These are phyloP conservation scores for Zasmidium cellare DNA, from an alignment of 2,329 filamentous ascomycete genomes.

Conservation along the genomic window DNA sequence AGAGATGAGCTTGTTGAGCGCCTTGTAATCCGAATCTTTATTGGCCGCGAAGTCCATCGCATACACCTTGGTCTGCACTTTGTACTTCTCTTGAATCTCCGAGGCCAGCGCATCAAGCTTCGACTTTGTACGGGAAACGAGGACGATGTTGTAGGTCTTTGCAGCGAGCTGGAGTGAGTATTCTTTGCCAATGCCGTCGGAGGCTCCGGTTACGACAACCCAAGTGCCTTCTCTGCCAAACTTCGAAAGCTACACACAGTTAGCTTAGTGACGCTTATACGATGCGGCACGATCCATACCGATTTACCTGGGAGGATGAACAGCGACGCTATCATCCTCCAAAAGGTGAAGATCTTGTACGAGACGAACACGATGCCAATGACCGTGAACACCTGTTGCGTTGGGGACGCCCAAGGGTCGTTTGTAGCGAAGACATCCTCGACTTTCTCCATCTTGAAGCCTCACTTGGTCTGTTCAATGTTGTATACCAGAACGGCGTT, in stretches of 20 bases:
- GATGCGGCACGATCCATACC: constrained; percentile 33
- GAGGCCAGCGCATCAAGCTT: constrained; percentile 78
- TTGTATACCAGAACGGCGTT: neutral
- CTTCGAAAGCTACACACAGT: constrained; percentile 67
- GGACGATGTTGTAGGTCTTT: constrained; percentile 91
- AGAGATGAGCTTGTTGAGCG: constrained; percentile 66
- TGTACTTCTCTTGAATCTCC: constrained; percentile 72
- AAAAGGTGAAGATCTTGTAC: constrained; percentile 46
- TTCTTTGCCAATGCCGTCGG: constrained; percentile 95
- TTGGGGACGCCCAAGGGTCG: constrained; percentile 33
- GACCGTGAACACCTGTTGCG: constrained; percentile 35
- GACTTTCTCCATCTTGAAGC: constrained; percentile 18
- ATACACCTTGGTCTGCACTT: constrained; percentile 72
- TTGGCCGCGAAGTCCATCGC: constrained; percentile 91
- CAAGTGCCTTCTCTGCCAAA: constrained; percentile 91
- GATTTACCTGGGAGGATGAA: constrained; percentile 51
- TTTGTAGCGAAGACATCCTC: constrained; percentile 18
- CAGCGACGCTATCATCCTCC: constrained; percentile 48
- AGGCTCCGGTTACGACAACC: constrained; percentile 92
- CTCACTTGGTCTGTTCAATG: neutral
- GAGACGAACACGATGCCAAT: constrained; percentile 41
- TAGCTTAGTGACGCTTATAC: neutral
- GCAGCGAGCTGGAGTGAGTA: constrained; percentile 85
- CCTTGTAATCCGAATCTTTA: constrained; percentile 75
- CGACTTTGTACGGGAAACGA: constrained; percentile 91